Percentiles rank a stretch among this genome's conserved stretches.
Evolutionary conservation across 768 basidiomycete species (phyloP).

Genomic region (Dacryopinax spathularia): DNA sequence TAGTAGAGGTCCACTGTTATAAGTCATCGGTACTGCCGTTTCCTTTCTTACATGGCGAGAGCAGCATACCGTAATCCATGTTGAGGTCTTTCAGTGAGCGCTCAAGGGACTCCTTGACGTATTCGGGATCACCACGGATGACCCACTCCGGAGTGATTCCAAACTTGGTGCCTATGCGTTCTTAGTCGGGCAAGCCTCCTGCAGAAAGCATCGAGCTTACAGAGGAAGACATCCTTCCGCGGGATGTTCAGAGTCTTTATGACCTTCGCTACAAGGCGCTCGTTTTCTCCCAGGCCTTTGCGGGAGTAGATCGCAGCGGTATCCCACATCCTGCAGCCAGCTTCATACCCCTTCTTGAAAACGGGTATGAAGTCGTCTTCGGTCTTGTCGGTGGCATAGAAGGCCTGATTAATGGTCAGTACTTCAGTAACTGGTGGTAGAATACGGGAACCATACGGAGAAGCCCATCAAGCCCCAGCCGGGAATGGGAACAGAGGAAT

Average conservation of each 20-base stretch:
- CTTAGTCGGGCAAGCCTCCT: not conserved
- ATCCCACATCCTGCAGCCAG: not conserved
- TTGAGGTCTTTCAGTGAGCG: conserved; percentile 12
- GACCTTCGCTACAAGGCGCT: not conserved
- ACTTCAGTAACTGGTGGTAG: not conserved
- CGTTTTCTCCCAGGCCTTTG: not conserved
- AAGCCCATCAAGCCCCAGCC: not conserved
- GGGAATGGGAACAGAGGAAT: not conserved
- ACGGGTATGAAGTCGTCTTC: not conserved
- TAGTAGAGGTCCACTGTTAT: conserved; percentile 4
- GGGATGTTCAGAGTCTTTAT: not conserved
- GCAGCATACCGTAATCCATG: conserved; percentile 10
- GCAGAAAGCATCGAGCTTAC: not conserved
- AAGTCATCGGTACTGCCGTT: not conserved
- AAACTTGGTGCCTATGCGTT: not conserved
- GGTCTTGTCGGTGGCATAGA: not conserved
- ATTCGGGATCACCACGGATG: conserved; percentile 12
- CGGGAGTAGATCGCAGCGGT: not conserved
- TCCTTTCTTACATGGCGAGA: conserved; percentile 14
- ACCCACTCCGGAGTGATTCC: not conserved
- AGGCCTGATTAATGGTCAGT: not conserved
- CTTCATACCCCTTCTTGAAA: not conserved
- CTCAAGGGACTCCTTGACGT: conserved; percentile 8
- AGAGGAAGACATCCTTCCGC: not conserved
- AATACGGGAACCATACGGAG: not conserved